These are phyloP conservation scores for Fusarium subtropicale DNA, from an alignment of 2,329 filamentous ascomycete species.

Conservation along the genomic window DNA sequence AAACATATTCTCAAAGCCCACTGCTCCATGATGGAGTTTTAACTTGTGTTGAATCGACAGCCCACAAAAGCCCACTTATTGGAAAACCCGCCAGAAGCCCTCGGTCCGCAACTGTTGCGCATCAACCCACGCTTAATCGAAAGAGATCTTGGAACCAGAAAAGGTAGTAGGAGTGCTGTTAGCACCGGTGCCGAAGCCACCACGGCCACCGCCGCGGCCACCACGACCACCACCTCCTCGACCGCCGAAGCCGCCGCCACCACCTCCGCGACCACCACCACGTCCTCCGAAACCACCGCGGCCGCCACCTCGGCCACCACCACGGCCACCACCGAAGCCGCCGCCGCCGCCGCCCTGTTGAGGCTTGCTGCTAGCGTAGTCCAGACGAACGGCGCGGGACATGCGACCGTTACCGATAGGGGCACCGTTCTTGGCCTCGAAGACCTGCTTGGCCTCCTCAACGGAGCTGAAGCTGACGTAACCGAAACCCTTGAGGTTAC, in stretches of 20 bases:
- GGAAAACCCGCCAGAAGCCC: constrained; percentile 59
- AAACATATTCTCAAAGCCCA: constrained; percentile 67
- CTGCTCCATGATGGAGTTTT: constrained; percentile 52
- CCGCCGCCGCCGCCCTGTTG: constrained; percentile 67
- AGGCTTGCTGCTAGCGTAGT: constrained; percentile 79
- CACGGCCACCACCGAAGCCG: constrained; percentile 61
- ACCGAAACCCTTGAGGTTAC: constrained; percentile 90
- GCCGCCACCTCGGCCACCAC: constrained; percentile 65
- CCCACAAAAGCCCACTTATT: constrained; percentile 62
- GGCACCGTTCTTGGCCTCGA: constrained; percentile 76
- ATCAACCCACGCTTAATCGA: constrained; percentile 60
- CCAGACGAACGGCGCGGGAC: constrained; percentile 82
- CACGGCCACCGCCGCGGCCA: constrained; percentile 59
- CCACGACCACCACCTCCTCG: constrained; percentile 58
- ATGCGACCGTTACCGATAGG: constrained; percentile 72
- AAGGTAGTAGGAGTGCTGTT: constrained; percentile 50
- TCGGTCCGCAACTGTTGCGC: constrained; percentile 50
- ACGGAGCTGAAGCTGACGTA: constrained; percentile 87
- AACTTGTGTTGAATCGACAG: constrained; percentile 65
- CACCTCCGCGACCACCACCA: constrained; percentile 60
- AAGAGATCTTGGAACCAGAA: constrained; percentile 83
- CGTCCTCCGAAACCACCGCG: constrained; percentile 58
- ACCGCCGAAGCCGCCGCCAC: constrained; percentile 61
- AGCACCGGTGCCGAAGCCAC: constrained; percentile 38
- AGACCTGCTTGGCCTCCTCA: constrained; percentile 83